Percentiles rank a stretch among this genome's conserved stretches.
phyloP scores from a whole-genome alignment of 2,329 filamentous ascomycete species.

The Lachnellula suecica region DNA sequence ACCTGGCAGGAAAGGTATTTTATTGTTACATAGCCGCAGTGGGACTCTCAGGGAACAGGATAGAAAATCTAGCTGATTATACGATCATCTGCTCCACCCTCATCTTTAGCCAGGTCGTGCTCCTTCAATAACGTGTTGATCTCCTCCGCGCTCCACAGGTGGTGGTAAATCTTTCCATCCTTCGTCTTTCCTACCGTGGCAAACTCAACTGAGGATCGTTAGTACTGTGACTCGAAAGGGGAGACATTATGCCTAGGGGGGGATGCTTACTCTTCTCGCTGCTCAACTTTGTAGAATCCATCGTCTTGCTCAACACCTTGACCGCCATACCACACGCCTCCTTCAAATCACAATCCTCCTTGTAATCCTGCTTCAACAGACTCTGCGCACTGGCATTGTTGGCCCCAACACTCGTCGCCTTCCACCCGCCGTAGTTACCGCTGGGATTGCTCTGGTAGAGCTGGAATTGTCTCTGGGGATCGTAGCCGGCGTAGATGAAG shows the following conservation, averaged over 20 bases:
- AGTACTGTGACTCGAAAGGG: slow-evolving; percentile 8
- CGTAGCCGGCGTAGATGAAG: slow-evolving; percentile 99
- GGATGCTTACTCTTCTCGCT: slow-evolving; percentile 94
- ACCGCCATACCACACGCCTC: slow-evolving; percentile 97
- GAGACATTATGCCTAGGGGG: too few species aligned
- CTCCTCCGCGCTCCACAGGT: slow-evolving; percentile 95
- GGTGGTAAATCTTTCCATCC: slow-evolving; percentile 96
- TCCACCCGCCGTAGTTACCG: slow-evolving; percentile 99
- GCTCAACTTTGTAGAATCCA: slow-evolving; percentile 98
- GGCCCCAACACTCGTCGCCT: slow-evolving; percentile 94
- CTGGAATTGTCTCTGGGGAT: slow-evolving; percentile 94
- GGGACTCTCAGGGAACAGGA: slow-evolving; percentile 8
- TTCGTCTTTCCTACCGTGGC: slow-evolving; percentile 96
- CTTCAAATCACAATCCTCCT: slow-evolving; percentile 94
- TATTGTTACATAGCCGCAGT: slow-evolving; percentile 28
- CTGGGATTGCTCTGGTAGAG: slow-evolving; percentile 98
- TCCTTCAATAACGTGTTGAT: slow-evolving; percentile 93
- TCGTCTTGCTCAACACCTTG: slow-evolving; percentile 99
- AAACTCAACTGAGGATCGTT: slow-evolving; percentile 74
- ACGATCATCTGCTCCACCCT: slow-evolving; percentile 39
- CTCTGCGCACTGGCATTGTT: slow-evolving; percentile 98
- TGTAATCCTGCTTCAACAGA: slow-evolving; percentile 98
- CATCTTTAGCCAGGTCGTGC: slow-evolving; percentile 89
- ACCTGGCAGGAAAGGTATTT: slow-evolving; percentile 15
- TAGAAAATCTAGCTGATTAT: slow-evolving; percentile 29